Percentiles rank a stretch among this genome's conserved stretches.
Conservation (phyloP, 2,329 filamentous ascomycete genomes). For the Penicillium sp. region DNA sequence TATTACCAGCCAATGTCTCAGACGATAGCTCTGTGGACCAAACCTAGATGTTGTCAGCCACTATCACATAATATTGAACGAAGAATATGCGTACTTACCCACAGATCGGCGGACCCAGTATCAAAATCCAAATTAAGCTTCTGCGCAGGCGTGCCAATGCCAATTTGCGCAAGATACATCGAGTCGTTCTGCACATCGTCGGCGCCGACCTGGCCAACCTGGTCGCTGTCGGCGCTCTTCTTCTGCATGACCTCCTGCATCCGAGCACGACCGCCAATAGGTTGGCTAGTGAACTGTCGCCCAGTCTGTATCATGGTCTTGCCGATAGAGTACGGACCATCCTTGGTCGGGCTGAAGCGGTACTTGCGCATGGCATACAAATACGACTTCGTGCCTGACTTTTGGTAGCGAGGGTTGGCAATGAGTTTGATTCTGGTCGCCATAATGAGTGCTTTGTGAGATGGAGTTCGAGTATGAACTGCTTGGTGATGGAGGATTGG, state of each 20-base stretch:
- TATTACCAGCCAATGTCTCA: slow-evolving; percentile 31
- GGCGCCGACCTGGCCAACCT: slow-evolving; percentile 52
- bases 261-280: slow-evolving; percentile 49
- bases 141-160: slow-evolving; percentile 63
- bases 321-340: slow-evolving; percentile 58
- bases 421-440: slow-evolving; percentile 49
- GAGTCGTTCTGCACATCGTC: slow-evolving; percentile 66
- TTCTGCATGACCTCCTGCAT: slow-evolving; percentile 52
- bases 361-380: slow-evolving; percentile 60
- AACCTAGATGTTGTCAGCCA: slow-evolving; percentile 40
- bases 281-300: slow-evolving; percentile 45
- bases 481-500: neutral
- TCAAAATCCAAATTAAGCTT: slow-evolving; percentile 63
- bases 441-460: slow-evolving; percentile 28
- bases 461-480: slow-evolving; percentile 10
- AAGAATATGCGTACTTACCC: slow-evolving; percentile 47
- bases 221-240: slow-evolving; percentile 32
- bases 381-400: slow-evolving; percentile 61
- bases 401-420: slow-evolving; percentile 58
- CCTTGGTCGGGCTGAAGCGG: slow-evolving; percentile 59
- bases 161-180: slow-evolving; percentile 61
- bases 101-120: slow-evolving; percentile 67
- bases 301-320: slow-evolving; percentile 50
- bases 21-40: slow-evolving; percentile 53
- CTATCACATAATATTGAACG: neutral